Evolutionary conservation across 192 early-diverging fungal genomes (phyloP).

Genomic region (Lobulomyces angularis): DNA sequence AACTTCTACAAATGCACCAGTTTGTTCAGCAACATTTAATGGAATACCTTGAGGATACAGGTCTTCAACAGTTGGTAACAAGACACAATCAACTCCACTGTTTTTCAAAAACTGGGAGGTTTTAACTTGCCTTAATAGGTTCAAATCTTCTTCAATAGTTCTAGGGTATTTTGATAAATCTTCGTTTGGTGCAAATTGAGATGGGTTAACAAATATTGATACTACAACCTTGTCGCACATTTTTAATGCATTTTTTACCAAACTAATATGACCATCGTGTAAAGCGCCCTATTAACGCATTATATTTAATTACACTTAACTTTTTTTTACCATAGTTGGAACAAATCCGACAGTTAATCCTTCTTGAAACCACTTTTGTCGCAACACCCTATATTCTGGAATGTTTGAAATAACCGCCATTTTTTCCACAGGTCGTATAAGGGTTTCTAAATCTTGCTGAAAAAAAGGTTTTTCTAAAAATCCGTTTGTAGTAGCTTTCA

Average conservation of each 20-base stretch:
- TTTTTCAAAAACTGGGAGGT: neutral
- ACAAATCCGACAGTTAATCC: conserved; percentile 75
- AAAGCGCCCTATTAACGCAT: conserved; percentile 58
- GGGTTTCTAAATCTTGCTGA: no score
- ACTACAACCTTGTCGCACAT: conserved; percentile 60
- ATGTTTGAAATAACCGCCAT: no score
- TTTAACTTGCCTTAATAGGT: conserved; percentile 37
- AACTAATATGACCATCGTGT: conserved; percentile 73
- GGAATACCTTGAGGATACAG: conserved; percentile 92
- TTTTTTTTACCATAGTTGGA: conserved; percentile 69
- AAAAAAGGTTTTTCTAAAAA: no score
- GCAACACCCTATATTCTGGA: no score
- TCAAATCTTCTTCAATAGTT: conserved; percentile 65
- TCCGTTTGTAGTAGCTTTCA: no score
- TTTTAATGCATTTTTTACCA: conserved; percentile 50
- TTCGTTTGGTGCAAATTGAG: conserved; percentile 93
- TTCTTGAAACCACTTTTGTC: no score
- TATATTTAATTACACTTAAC: neutral
- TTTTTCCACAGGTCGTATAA: no score
- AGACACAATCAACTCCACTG: conserved; percentile 18
- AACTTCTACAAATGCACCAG: conserved; percentile 86
- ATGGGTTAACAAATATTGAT: conserved; percentile 96
- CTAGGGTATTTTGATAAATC: conserved; percentile 86
- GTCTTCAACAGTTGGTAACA: conserved; percentile 49
- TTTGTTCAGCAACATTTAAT: conserved; percentile 62